A percentile compares a stretch with the other conserved stretches of the same genome.
Evolutionary conservation across 2,329 filamentous ascomycete genomes (phyloP).

Genomic region (Chaetomium olivaceum): DNA sequence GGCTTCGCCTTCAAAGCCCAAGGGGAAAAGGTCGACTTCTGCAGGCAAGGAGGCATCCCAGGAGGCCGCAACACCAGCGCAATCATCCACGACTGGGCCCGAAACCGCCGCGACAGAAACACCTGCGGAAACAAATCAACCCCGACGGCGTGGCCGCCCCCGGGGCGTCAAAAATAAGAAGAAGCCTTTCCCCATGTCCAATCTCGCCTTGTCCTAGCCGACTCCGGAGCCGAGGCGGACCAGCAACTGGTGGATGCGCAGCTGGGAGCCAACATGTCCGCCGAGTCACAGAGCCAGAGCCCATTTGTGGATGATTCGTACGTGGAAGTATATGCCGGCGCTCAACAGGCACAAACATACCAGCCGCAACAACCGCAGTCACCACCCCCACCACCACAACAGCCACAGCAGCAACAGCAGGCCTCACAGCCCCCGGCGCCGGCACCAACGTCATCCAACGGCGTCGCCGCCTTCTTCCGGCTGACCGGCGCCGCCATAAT

Average conservation of each 20-base stretch:
- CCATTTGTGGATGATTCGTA: constrained; percentile 24
- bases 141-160: constrained; percentile 16
- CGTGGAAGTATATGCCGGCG: constrained; percentile 16
- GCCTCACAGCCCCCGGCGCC: constrained; percentile 2
- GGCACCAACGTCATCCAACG: constrained; percentile 12
- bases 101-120: background rate
- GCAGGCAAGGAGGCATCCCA: constrained; percentile 37
- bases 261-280: constrained; percentile 43
- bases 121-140: background rate
- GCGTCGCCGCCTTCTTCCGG: constrained; percentile 66
- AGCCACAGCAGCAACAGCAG: constrained; percentile 11
- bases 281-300: constrained; percentile 42
- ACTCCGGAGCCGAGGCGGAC: background rate
- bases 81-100: background rate
- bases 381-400: background rate
- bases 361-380: constrained; percentile 6
- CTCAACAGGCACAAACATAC: constrained; percentile 10
- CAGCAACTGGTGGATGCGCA: constrained; percentile 38
- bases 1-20: constrained; percentile 18
- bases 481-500: constrained; percentile 62
- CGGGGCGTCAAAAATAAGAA: constrained; percentile 13
- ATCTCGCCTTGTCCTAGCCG: constrained; percentile 11
- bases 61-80: constrained; percentile 2
- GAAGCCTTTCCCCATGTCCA: constrained; percentile 9
- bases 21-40: background rate